Evolutionary conservation across 1,139 yeast genomes (phyloP), one percentile per base, ranked within the genome.

Genomic region (Suhomyces yuchorum): DNA sequence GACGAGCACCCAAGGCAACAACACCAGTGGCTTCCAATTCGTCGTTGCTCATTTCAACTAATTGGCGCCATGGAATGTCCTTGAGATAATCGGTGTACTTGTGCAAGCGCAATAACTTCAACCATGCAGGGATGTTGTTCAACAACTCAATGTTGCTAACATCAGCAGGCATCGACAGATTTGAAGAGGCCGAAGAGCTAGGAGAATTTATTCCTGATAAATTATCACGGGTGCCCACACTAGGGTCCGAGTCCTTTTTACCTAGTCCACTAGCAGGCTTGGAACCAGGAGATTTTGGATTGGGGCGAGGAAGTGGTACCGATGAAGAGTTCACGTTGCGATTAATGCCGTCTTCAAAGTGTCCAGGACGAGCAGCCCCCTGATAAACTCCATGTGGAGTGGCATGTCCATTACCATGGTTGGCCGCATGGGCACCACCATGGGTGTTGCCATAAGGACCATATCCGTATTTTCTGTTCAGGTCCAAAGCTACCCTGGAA

Each of bases 1-100:
- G 81, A 55, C 99, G 78, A 1, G 99, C 99, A 7, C 99, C 99
- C 55, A 93, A 77, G 0, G 99, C 98, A 55, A 84, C 81, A 41
- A 93, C 97, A 5, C 99, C 99, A 51, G 84, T 78, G 4, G 77
- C 76, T 57, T 86, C 92, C 59, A 95, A 75, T 49, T 82, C 81
- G 3, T 70, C 78, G 60, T 92, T 97, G 52, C 75, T 76, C 56
- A 88, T 73, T 57, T 81, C 82, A 49, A 93, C 80, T 71, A 93
- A 76, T 44, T 87, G 87, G 52, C 78, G 74, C 99, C 99, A 93
- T 24, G 80, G 77, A 55, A 85, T 73, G 55, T 83, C 85, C 62
- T 85, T 82, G 55, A 93, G 75, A 49, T 87, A 86, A 24, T 85
- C 93, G 4, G 98, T 92, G 69, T 93, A 93, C 68, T 93, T 93